phyloP scores from a whole-genome alignment of 768 basidiomycete genomes.

The Mrakia blollopis region DNA sequence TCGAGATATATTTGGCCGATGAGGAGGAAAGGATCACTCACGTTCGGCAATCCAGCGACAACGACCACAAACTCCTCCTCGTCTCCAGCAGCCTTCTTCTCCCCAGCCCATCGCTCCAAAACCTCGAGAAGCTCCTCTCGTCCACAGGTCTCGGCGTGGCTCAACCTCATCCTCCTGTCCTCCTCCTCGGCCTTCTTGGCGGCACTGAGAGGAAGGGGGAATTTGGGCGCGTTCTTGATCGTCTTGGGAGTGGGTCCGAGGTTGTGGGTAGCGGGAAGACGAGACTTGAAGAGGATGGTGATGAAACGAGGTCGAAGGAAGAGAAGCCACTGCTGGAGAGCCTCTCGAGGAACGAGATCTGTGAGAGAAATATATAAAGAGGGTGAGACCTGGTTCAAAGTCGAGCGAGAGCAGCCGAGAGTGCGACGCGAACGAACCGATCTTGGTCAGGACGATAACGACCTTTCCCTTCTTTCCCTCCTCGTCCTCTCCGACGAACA shows the following conservation, averaged over 20 bases:
- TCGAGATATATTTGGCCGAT: background rate
- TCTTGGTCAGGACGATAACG: conserved; percentile 76
- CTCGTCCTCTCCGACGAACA: conserved; percentile 43
- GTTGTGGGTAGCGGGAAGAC: conserved; percentile 38
- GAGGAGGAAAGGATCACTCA: conserved; percentile 45
- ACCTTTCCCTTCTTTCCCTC: conserved; percentile 50
- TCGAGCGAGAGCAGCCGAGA: conserved; percentile 18
- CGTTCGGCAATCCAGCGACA: conserved; percentile 78
- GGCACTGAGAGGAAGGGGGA: conserved; percentile 47
- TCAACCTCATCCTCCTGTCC: conserved; percentile 51
- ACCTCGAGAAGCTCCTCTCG: conserved; percentile 52
- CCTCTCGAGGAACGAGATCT: conserved; percentile 79
- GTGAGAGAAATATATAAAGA: conserved; percentile 14
- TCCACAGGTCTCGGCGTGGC: conserved; percentile 60
- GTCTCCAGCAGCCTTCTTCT: conserved; percentile 49
- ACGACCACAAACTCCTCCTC: conserved; percentile 61
- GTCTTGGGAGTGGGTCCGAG: conserved; percentile 39
- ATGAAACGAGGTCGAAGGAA: conserved; percentile 59
- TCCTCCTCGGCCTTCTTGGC: conserved; percentile 43
- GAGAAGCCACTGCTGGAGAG: conserved; percentile 62
- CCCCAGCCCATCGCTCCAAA: conserved; percentile 51
- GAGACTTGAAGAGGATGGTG: conserved; percentile 67
- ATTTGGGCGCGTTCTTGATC: conserved; percentile 51
- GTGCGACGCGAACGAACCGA: conserved; percentile 54
- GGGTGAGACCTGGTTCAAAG: background rate